These are phyloP conservation scores for Capsella bursapastoris DNA, from an alignment of 345 rosid species.

Conservation along the genomic window DNA sequence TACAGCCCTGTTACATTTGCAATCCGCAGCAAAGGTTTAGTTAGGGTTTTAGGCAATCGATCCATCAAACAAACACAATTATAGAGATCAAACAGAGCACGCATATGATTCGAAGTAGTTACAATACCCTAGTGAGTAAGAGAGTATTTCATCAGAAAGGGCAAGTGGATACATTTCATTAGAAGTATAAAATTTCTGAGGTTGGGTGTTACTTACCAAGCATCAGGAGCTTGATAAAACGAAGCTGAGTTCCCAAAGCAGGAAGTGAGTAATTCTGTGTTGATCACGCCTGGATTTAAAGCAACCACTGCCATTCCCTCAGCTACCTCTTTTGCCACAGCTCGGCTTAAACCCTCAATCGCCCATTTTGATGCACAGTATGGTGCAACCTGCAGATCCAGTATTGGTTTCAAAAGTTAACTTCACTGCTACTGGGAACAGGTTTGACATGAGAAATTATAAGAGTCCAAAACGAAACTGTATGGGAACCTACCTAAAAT, in stretches of 20 bases:
- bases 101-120: neutral
- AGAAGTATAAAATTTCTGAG: neutral
- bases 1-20: slow-evolving; percentile 59
- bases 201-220: slow-evolving; percentile 61
- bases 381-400: slow-evolving; percentile 77
- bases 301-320: slow-evolving; percentile 93
- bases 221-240: slow-evolving; percentile 81
- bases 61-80: neutral
- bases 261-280: slow-evolving; percentile 89
- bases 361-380: slow-evolving; percentile 99
- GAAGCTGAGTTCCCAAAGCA: slow-evolving; percentile 90
- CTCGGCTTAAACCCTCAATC: slow-evolving; percentile 84
- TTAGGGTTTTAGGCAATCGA: slow-evolving; percentile 21
- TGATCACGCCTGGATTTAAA: slow-evolving; percentile 87
- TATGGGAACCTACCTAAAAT: neutral
- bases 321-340: slow-evolving; percentile 91
- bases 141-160: no score
- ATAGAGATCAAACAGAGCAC: slow-evolving; percentile 1
- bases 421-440: neutral
- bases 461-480: neutral
- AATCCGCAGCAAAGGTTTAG: slow-evolving; percentile 8
- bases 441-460: slow-evolving; percentile 18
- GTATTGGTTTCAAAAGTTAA: slow-evolving; percentile 16
- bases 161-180: neutral
- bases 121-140: no score